Base-by-base conservation (phyloP, 345 rosid genomes). In the Atalantia buxifolia region DNA sequence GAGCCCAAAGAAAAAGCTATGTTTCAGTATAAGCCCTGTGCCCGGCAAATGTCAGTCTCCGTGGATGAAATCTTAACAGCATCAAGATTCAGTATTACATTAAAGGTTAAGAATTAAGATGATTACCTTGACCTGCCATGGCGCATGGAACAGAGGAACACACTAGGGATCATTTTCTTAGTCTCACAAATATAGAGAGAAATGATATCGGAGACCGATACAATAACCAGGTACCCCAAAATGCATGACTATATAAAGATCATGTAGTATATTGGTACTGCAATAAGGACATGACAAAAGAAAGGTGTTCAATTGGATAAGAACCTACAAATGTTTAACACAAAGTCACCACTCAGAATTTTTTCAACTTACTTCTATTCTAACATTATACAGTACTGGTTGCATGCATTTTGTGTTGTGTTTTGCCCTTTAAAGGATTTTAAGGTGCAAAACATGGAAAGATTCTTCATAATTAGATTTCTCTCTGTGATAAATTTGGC, bases 121-220 rank as follows among this genome's bases (percentile, higher is more conserved):
- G 35, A 61, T 79, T 77, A 91, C 93, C 92, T 88, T 69, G 87
- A 79, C 50, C 50, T 74, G 78, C 78, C 78, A 61, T 87, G 84
- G 64, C 86, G 83, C 77, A 84, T 71, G 70, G 95, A 90, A 66
- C 95, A 88, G 27, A 87, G 83, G 7, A 91, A 84, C 75, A 86
- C 83, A 33, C 88, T 76, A 73, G 90, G 83, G 69, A 91, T 80
- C 94, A 91, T 91, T 13, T 35, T 84, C 30, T 76, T 62, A 27
- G 50, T 28, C 38, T 69, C 12, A 61, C 35, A 61, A 63, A 9
- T 45, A 61, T 31, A 36, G 33, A 30, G 8, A 25, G 30, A 27
- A 13, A 25, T 5, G 40, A 22, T 61, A 27, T 24, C 7, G 2
- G 10, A 55, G 74, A 27, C 19, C 10, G 25, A 19, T 24, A 22